Percentiles rank a stretch among this genome's conserved stretches.
These are phyloP conservation scores for Linaria vulgaris DNA, from an alignment of 257 asterid species.

Conservation along the genomic window DNA sequence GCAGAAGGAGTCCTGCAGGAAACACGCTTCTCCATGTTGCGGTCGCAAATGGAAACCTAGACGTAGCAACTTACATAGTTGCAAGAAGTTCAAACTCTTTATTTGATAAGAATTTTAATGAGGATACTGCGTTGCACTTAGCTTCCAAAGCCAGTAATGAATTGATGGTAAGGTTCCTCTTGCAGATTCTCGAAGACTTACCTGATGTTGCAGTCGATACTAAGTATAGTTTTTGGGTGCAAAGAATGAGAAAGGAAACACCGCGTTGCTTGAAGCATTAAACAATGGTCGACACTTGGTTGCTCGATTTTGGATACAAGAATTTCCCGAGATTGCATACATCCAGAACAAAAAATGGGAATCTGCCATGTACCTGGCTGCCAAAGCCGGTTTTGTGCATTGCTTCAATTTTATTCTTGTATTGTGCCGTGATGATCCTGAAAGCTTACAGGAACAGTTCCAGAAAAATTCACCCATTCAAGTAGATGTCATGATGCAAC, in stretches of 20 bases:
- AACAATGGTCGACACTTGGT: not conserved
- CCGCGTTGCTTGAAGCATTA: constrained; percentile 31
- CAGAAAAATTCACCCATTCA: not conserved
- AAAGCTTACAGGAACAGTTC: not conserved
- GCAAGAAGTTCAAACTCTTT: constrained; percentile 1
- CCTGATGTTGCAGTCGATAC: not conserved
- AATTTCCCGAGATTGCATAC: constrained; percentile 22
- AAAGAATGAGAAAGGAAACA: constrained; percentile 23
- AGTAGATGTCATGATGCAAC: too few relatives aligned
- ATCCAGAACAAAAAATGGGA: constrained; percentile 21
- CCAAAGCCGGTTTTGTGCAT: constrained; percentile 28
- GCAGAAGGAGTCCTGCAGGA: constrained; percentile 21
- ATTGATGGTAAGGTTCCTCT: constrained; percentile 13
- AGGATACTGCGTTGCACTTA: constrained; percentile 39
- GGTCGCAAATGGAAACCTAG: constrained; percentile 11
- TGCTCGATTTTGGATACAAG: constrained; percentile 21
- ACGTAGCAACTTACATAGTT: not conserved
- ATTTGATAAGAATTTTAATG: constrained; percentile 24
- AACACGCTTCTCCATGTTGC: constrained; percentile 28
- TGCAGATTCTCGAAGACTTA: not conserved
- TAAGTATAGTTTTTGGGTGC: constrained; percentile 17
- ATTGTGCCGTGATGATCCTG: not conserved
- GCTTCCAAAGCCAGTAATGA: constrained; percentile 37
- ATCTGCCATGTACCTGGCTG: constrained; percentile 33
- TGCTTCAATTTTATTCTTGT: constrained; percentile 18